These are phyloP conservation scores for Cryptococcus amylolentus DNA, from an alignment of 1,284 basidiomycete genomes.

Conservation along the genomic window DNA sequence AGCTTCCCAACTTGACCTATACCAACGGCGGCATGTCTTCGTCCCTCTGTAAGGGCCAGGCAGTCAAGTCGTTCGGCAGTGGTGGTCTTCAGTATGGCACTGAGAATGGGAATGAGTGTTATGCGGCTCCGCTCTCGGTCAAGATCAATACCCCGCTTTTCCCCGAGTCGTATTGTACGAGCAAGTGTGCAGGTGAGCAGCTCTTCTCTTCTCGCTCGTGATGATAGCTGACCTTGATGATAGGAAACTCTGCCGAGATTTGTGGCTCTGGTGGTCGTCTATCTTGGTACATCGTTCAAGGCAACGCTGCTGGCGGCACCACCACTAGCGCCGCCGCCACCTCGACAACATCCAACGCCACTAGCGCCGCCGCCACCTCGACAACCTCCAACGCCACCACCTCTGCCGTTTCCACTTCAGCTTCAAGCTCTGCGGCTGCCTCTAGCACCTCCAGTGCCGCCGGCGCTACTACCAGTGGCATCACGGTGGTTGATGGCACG, in stretches of 20 bases:
- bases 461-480: constrained; percentile 36
- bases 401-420: constrained; percentile 1
- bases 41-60: constrained; percentile 20
- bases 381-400: constrained; percentile 2
- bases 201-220: background rate
- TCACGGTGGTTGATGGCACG: background rate
- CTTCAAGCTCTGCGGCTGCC: constrained; percentile 31
- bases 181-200: constrained; percentile 16
- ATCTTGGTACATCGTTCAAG: constrained; percentile 8
- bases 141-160: constrained; percentile 4
- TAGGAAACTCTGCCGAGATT: constrained; percentile 8
- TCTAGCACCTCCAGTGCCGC: constrained; percentile 49
- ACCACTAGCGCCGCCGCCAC: constrained; percentile 6
- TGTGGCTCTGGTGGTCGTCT: constrained; percentile 16
- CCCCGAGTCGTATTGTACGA: constrained; percentile 21
- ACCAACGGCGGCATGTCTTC: constrained; percentile 18
- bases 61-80: constrained; percentile 9
- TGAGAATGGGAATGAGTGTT: constrained; percentile 26
- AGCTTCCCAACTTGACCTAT: constrained; percentile 18
- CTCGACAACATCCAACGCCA: constrained; percentile 1
- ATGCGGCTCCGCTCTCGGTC: constrained; percentile 10
- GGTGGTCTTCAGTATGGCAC: constrained; percentile 26
- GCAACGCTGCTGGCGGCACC: constrained; percentile 1
- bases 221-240: background rate
- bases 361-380: background rate